These are phyloP conservation scores for Aspergillus chevalieri DNA, from an alignment of 2,329 filamentous ascomycete species.

Conservation along the genomic window DNA sequence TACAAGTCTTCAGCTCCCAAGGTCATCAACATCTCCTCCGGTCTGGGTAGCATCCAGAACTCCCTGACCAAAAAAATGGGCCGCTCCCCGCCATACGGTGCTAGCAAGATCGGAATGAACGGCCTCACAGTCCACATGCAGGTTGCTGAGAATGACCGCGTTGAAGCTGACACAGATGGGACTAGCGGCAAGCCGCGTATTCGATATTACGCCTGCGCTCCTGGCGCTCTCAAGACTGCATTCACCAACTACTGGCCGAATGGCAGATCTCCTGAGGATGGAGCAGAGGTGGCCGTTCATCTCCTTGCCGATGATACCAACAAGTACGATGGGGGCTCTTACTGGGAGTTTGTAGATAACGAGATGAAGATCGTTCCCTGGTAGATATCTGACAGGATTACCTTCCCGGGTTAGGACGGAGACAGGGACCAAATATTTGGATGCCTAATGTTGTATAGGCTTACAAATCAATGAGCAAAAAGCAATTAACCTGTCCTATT, in stretches of 20 bases:
- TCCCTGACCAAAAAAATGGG: slow-evolving; percentile 16
- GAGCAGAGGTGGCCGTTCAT: slow-evolving; percentile 20
- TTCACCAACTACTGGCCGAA: slow-evolving; percentile 16
- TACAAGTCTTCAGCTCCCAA: slow-evolving; percentile 13
- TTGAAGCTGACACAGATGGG: slow-evolving; percentile 1
- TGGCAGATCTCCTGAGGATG: slow-evolving; percentile 17
- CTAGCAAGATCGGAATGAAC: slow-evolving; percentile 33
- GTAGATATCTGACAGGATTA: slow-evolving; percentile 3
- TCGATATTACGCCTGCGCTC: slow-evolving; percentile 13
- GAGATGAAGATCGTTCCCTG: slow-evolving; percentile 21
- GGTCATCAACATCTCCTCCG: slow-evolving; percentile 32
- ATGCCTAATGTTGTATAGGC: too few species aligned
- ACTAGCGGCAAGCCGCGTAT: slow-evolving; percentile 6
- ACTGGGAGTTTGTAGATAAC: slow-evolving; percentile 20
- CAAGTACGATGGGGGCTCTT: slow-evolving; percentile 12
- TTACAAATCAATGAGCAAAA: too few species aligned
- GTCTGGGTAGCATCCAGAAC: slow-evolving; percentile 18
- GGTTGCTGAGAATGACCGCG: slow-evolving; percentile 13
- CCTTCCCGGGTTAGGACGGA: neutral
- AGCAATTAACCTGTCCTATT: too few species aligned
- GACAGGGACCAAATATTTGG: neutral
- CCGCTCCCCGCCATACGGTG: slow-evolving; percentile 26
- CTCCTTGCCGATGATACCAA: slow-evolving; percentile 10
- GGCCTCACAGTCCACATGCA: slow-evolving; percentile 30
- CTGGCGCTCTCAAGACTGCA: slow-evolving; percentile 20